A percentile compares a stretch with the other conserved stretches of the same genome.
phyloP scores from a whole-genome alignment of 2,329 filamentous ascomycete species.

The Aspergillus niger region DNA sequence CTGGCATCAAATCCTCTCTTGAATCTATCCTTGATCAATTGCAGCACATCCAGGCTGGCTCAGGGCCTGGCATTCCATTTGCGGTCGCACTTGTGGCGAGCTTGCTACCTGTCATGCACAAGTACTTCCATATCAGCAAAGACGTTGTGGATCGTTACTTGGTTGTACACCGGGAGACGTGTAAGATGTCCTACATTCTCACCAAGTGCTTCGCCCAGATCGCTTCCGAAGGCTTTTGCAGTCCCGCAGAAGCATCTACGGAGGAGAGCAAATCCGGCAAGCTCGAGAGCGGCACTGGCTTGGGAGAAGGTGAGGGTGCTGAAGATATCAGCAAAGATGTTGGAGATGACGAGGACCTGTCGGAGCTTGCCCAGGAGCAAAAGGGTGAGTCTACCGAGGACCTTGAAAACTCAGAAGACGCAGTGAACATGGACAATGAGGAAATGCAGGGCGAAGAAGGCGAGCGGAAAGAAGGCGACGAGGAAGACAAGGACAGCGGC shows the following conservation, averaged over 20 bases:
- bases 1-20: slow-evolving; percentile 55
- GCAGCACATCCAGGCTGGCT: slow-evolving; percentile 47
- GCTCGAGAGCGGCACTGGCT: slow-evolving; percentile 85
- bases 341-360: slow-evolving; percentile 86
- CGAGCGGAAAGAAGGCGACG: slow-evolving; percentile 52
- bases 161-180: slow-evolving; percentile 68
- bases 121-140: slow-evolving; percentile 67
- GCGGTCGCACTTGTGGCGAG: slow-evolving; percentile 62
- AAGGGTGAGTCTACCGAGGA: slow-evolving; percentile 55
- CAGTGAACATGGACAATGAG: slow-evolving; percentile 68
- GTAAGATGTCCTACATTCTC: slow-evolving; percentile 74
- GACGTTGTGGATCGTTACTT: slow-evolving; percentile 61
- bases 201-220: slow-evolving; percentile 77
- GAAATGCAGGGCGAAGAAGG: slow-evolving; percentile 86
- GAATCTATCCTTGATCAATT: slow-evolving; percentile 50
- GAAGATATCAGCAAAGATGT: slow-evolving; percentile 99
- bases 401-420: slow-evolving; percentile 49
- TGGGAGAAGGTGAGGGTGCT: slow-evolving; percentile 91
- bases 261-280: slow-evolving; percentile 72
- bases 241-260: slow-evolving; percentile 77
- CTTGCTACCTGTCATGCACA: slow-evolving; percentile 69
- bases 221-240: slow-evolving; percentile 85
- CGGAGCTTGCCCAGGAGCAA: slow-evolving; percentile 82
- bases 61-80: slow-evolving; percentile 46
- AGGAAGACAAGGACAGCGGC: slow-evolving; percentile 60